phyloP scores from a whole-genome alignment of 1,284 basidiomycete species.

The Hymenochaete sp. region DNA sequence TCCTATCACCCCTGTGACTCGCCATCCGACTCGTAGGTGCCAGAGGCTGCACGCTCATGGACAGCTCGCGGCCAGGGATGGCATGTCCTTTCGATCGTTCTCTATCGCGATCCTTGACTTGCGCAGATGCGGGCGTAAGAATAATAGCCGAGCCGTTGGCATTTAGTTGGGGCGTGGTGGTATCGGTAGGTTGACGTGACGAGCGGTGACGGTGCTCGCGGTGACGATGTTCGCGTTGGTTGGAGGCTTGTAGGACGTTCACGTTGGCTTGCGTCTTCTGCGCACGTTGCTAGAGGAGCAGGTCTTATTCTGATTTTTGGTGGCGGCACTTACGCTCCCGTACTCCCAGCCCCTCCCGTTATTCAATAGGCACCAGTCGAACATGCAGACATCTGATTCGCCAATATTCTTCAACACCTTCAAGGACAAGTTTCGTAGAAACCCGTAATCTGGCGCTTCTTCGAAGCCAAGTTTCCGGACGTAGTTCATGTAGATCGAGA shows the following conservation, averaged over 20 bases:
- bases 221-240: conserved; percentile 44
- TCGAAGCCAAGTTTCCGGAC: conserved; percentile 93
- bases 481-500: conserved; percentile 96
- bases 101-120: conserved; percentile 45
- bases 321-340: conserved; percentile 52
- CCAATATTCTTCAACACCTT: conserved; percentile 86
- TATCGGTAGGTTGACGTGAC: conserved; percentile 47
- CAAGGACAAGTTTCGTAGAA: conserved; percentile 87
- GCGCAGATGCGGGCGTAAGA: conserved; percentile 51
- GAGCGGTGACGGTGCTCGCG: conserved; percentile 49
- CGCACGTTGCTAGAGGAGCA: conserved; percentile 13
- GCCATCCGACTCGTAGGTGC: conserved; percentile 52
- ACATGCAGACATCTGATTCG: conserved; percentile 87
- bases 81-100: conserved; percentile 32
- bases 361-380: conserved; percentile 97
- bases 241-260: conserved; percentile 45
- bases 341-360: conserved; percentile 84
- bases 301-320: background rate
- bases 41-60: conserved; percentile 55
- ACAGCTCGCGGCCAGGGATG: conserved; percentile 28
- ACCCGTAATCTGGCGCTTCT: conserved; percentile 96
- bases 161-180: conserved; percentile 33
- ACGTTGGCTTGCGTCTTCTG: conserved; percentile 36
- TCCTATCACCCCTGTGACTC: no score
- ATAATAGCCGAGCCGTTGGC: conserved; percentile 39